These are phyloP conservation scores for Lophium mytilinum DNA, from an alignment of 495 filamentous ascomycete genomes.

Conservation along the genomic window DNA sequence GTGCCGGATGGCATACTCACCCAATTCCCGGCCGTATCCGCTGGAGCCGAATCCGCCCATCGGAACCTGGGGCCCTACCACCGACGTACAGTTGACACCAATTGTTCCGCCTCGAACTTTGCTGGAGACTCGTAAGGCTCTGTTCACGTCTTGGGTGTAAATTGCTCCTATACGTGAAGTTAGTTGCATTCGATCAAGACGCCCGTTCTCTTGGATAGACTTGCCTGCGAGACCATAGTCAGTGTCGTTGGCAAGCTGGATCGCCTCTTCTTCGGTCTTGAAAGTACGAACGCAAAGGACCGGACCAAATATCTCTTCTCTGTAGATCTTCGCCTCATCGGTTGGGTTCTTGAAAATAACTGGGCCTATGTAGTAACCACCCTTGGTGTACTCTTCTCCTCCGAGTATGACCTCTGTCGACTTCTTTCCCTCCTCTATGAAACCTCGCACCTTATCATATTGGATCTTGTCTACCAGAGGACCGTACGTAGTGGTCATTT, in stretches of 20 bases:
- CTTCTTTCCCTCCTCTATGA: constrained; percentile 9
- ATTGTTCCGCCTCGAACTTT: neutral
- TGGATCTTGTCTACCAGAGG: constrained; percentile 6
- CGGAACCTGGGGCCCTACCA: neutral
- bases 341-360: constrained; percentile 22
- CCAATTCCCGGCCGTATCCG: neutral
- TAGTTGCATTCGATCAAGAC: neutral
- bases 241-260: constrained; percentile 28
- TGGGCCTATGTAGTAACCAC: constrained; percentile 27
- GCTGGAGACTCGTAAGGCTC: neutral
- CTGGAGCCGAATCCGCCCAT: neutral
- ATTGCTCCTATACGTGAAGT: neutral
- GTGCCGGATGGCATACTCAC: neutral
- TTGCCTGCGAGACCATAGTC: constrained; percentile 16
- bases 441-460: neutral
- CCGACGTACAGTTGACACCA: neutral
- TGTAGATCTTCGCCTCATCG: constrained; percentile 9
- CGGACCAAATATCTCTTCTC: constrained; percentile 32
- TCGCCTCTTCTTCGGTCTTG: constrained; percentile 28
- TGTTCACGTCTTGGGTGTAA: neutral
- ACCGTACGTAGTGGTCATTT: neutral
- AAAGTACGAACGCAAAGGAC: constrained; percentile 29
- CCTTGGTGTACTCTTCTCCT: neutral
- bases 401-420: neutral
- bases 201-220: neutral